Percentiles rank a stretch among this genome's conserved stretches.
phyloP scores from a whole-genome alignment of 495 filamentous ascomycete species.

The Xylaria sp. region DNA sequence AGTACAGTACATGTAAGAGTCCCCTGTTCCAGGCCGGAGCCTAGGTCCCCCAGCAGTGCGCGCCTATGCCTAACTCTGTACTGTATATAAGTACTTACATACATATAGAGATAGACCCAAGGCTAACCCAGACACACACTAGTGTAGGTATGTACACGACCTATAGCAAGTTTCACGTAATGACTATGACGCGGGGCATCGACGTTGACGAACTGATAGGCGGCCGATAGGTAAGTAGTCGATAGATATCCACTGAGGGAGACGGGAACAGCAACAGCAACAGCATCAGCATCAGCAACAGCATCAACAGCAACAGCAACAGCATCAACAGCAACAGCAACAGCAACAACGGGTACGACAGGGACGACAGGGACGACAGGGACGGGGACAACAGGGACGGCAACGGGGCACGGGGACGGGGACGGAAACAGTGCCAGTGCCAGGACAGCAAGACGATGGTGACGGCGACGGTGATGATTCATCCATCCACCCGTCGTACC shows the following conservation, averaged over 20 bases:
- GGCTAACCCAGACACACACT: background rate
- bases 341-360: background rate
- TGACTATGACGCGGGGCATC: slow-evolving; percentile 14
- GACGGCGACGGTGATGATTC: background rate
- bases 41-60: background rate
- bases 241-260: background rate
- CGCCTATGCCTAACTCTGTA: background rate
- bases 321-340: background rate
- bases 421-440: background rate
- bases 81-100: too few relatives aligned
- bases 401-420: background rate
- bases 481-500: background rate
- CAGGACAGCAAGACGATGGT: background rate
- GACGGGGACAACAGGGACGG: background rate
- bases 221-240: background rate
- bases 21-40: background rate
- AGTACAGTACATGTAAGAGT: too few relatives aligned
- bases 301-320: background rate
- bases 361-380: background rate
- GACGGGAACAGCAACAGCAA: background rate
- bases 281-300: background rate
- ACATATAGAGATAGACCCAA: background rate
- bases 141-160: background rate
- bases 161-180: slow-evolving; percentile 1
- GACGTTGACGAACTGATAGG: slow-evolving; percentile 6